phyloP scores from a whole-genome alignment of 2,329 filamentous ascomycete species.

The Aspergillus neoniger region DNA sequence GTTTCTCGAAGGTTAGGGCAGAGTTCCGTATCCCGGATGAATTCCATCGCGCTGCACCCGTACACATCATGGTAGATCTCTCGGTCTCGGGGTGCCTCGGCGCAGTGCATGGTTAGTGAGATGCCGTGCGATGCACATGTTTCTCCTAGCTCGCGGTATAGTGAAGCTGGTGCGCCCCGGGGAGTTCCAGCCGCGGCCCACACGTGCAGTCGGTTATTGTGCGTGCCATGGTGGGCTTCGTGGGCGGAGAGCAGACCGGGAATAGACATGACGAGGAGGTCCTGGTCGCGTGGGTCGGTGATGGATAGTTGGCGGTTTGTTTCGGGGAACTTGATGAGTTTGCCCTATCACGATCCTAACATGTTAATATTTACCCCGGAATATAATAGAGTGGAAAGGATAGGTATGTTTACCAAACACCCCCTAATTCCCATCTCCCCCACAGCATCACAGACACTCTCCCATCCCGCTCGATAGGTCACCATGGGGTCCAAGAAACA shows the following conservation, averaged over 20 bases:
- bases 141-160: constrained; percentile 3
- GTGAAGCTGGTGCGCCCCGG: not conserved
- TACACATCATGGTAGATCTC: constrained; percentile 11
- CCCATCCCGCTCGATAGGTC: constrained; percentile 13
- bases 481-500: constrained; percentile 58
- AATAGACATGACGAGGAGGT: constrained; percentile 32
- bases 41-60: constrained; percentile 10
- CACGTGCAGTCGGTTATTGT: constrained; percentile 6
- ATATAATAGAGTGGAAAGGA: not conserved
- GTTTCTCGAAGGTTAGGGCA: constrained; percentile 20
- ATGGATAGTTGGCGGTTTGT: constrained; percentile 30
- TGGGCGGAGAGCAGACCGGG: constrained; percentile 26
- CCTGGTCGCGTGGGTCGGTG: constrained; percentile 30
- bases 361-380: too few relatives aligned
- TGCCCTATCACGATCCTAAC: not conserved
- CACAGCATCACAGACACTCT: constrained; percentile 41
- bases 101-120: constrained; percentile 13
- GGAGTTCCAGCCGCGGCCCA: constrained; percentile 12
- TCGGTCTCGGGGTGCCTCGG: constrained; percentile 6
- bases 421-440: constrained; percentile 49
- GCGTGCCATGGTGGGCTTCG: constrained; percentile 17
- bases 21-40: constrained; percentile 22
- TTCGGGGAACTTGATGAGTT: constrained; percentile 28
- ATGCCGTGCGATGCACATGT: not conserved
- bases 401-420: constrained; percentile 32